Percentiles rank a stretch among this genome's conserved stretches.
These are phyloP conservation scores for Aspergillus steynii DNA, from an alignment of 495 filamentous ascomycete genomes.

Conservation along the genomic window DNA sequence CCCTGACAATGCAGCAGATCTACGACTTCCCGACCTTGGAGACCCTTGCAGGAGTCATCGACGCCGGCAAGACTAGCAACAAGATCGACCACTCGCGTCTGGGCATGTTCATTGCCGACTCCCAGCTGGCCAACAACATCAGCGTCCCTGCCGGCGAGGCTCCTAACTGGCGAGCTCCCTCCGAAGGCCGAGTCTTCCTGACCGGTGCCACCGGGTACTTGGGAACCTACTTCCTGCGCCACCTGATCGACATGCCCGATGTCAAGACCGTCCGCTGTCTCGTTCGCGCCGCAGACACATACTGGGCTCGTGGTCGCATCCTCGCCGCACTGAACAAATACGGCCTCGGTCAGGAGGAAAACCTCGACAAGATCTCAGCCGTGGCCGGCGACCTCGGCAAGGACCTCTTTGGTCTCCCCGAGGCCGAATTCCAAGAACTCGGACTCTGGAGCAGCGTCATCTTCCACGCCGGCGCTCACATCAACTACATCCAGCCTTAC, in stretches of 20 bases:
- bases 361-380: neutral
- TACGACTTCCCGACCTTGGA: constrained; percentile 1
- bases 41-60: neutral
- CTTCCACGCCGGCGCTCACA: constrained; percentile 20
- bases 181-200: constrained; percentile 6
- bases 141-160: neutral
- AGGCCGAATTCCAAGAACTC: constrained; percentile 14
- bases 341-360: neutral
- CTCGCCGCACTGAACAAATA: neutral
- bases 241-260: neutral
- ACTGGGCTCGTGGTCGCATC: neutral
- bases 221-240: constrained; percentile 4
- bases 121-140: neutral
- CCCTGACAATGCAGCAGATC: constrained; percentile 1
- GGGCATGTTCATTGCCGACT: neutral
- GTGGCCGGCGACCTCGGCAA: neutral
- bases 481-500: constrained; percentile 26
- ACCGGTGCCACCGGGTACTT: constrained; percentile 10
- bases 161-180: neutral
- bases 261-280: constrained; percentile 1
- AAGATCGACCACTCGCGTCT: neutral
- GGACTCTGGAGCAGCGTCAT: constrained; percentile 23
- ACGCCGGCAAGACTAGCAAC: neutral
- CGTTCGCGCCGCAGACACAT: neutral
- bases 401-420: neutral